phyloP scores from a whole-genome alignment of 108 stramenopile species.

The Schizochytrium sp. region DNA sequence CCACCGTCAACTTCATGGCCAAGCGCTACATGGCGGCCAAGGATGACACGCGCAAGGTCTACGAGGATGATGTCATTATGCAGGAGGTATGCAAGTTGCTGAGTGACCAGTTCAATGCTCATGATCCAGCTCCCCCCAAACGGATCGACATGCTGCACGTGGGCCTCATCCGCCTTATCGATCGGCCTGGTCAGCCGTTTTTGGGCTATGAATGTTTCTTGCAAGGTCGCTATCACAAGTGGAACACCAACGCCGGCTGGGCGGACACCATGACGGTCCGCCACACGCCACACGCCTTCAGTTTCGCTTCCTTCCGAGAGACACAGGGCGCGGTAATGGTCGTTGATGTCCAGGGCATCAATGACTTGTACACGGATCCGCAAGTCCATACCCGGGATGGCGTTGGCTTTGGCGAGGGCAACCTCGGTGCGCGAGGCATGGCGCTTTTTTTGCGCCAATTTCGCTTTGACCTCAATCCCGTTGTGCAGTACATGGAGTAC shows the following conservation, averaged over 20 bases:
- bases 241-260: conserved; percentile 8
- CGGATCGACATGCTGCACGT: not conserved
- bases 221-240: not conserved
- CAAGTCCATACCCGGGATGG: conserved; percentile 36
- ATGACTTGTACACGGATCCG: conserved; percentile 77
- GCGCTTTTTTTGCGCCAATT: conserved; percentile 8
- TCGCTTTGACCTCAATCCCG: not conserved
- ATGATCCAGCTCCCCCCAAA: not conserved
- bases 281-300: conserved; percentile 63
- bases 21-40: not conserved
- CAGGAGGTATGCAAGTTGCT: not conserved
- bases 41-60: not conserved
- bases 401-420: not conserved
- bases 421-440: conserved; percentile 23
- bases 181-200: not conserved
- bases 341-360: conserved; percentile 69
- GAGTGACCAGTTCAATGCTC: not conserved
- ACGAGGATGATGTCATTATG: conserved; percentile 15
- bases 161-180: not conserved
- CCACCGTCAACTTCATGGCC: not conserved
- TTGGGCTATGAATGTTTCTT: not conserved
- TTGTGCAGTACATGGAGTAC: not conserved
- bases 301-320: conserved; percentile 56
- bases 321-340: conserved; percentile 59
- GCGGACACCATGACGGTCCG: not conserved